These are phyloP conservation scores for Adansonia madagascariensis DNA, from an alignment of 441 rosid genomes.

Conservation along the genomic window DNA sequence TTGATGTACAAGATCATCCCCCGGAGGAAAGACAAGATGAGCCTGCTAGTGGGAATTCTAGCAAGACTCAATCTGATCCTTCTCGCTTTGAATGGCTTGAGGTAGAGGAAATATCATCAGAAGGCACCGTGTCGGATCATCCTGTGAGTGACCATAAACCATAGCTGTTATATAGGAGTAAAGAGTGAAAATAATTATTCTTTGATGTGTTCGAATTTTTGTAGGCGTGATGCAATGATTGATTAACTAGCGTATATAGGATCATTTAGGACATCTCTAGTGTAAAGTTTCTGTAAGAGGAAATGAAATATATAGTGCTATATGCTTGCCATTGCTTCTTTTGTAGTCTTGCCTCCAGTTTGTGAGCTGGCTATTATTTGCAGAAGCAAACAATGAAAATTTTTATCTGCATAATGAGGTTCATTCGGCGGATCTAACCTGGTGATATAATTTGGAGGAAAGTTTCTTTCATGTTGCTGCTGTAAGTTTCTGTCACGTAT, in stretches of 20 bases:
- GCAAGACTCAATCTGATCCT: constrained; percentile 48
- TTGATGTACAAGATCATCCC: constrained; percentile 31
- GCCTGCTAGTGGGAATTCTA: constrained; percentile 49
- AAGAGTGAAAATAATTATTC: constrained; percentile 40
- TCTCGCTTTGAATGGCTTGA: constrained; percentile 36
- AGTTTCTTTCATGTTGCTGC: constrained; percentile 14
- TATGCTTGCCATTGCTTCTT: constrained; percentile 13
- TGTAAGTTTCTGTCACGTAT: not conserved
- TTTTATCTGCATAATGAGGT: constrained; percentile 10
- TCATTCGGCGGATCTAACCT: constrained; percentile 5
- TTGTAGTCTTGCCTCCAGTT: constrained; percentile 9
- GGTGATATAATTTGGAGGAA: constrained; percentile 12
- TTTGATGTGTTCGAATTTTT: constrained; percentile 63
- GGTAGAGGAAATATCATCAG: constrained; percentile 59
- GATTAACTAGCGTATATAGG: constrained; percentile 58
- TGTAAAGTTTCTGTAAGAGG: constrained; percentile 68
- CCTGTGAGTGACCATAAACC: constrained; percentile 48
- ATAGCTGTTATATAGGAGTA: constrained; percentile 31
- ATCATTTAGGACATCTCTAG: constrained; percentile 49
- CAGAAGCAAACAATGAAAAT: not conserved
- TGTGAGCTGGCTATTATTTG: constrained; percentile 7
- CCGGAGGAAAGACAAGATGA: constrained; percentile 36
- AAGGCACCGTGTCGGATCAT: constrained; percentile 68
- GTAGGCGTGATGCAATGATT: constrained; percentile 65
- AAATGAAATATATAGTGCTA: constrained; percentile 38